Conservation (phyloP, 1,284 basidiomycete genomes). For the Cutaneotrichosporon arboriforme region DNA sequence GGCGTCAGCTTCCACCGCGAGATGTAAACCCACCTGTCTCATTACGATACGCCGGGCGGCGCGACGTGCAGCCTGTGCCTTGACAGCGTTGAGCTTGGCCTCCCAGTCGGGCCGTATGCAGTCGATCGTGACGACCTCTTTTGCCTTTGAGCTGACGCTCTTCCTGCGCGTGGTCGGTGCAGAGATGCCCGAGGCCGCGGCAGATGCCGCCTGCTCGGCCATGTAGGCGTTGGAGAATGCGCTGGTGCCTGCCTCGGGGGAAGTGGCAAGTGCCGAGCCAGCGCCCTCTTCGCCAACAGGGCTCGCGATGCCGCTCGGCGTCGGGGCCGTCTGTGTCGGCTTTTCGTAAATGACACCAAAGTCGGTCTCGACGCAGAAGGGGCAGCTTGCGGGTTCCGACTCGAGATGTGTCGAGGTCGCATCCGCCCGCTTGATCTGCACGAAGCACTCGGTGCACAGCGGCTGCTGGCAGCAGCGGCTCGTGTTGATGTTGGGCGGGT, state of each 20-base stretch:
- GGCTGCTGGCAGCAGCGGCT: constrained; percentile 97
- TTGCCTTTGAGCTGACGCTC: constrained; percentile 49
- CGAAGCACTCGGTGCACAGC: constrained; percentile 98
- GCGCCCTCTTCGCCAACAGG: background rate
- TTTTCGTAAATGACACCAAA: constrained; percentile 90
- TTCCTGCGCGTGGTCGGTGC: constrained; percentile 39
- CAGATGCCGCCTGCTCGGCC: background rate
- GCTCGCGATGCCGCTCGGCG: constrained; percentile 5
- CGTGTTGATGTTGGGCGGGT: constrained; percentile 90
- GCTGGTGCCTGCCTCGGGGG: constrained; percentile 59
- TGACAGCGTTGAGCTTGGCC: constrained; percentile 78
- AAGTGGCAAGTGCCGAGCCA: constrained; percentile 31
- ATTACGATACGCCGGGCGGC: constrained; percentile 96
- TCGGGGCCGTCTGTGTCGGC: constrained; percentile 48
- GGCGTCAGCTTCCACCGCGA: background rate
- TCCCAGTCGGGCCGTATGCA: constrained; percentile 94
- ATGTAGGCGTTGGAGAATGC: constrained; percentile 23
- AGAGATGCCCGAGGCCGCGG: constrained; percentile 28
- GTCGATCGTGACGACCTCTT: constrained; percentile 85
- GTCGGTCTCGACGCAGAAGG: constrained; percentile 93
- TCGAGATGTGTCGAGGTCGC: constrained; percentile 84
- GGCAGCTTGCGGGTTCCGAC: constrained; percentile 90
- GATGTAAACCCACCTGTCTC: constrained; percentile 59
- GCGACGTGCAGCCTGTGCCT: constrained; percentile 76
- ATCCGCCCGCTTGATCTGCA: constrained; percentile 94